These are phyloP conservation scores for Schizochytrium sp. DNA, from an alignment of 108 stramenopile genomes.

Conservation along the genomic window DNA sequence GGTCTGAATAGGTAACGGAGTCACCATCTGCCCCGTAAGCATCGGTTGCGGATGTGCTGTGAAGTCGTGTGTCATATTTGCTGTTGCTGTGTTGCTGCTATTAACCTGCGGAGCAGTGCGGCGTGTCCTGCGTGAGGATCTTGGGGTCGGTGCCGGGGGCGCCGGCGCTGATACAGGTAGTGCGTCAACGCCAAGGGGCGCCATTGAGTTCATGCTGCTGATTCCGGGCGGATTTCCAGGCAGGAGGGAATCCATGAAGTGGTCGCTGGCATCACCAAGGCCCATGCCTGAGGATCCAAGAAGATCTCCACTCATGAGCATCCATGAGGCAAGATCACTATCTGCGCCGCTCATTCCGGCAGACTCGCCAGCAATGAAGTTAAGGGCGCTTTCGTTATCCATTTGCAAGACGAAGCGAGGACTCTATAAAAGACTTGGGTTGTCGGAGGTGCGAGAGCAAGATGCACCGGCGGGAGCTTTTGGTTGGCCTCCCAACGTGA, in stretches of 20 bases:
- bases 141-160: constrained; percentile 7
- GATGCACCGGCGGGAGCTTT: no score
- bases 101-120: no score
- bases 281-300: constrained; percentile 44
- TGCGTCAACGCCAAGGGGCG: neutral
- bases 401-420: neutral
- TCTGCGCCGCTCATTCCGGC: constrained; percentile 36
- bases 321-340: constrained; percentile 44
- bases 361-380: constrained; percentile 56
- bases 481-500: no score
- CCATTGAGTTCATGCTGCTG: neutral
- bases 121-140: neutral
- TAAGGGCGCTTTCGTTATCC: constrained; percentile 51
- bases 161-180: neutral
- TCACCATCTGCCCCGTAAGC: no score
- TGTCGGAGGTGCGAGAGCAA: no score
- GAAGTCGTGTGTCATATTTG: no score
- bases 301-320: constrained; percentile 54
- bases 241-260: constrained; percentile 41
- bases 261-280: neutral
- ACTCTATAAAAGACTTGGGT: no score
- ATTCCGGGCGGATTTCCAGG: neutral
- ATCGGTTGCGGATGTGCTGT: no score
- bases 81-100: no score
- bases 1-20: neutral